Evolutionary conservation across 371 early-diverging fungal genomes (phyloP), one percentile per base, ranked within the genome.

Genomic region (Apophysomyces trapeziformis): DNA sequence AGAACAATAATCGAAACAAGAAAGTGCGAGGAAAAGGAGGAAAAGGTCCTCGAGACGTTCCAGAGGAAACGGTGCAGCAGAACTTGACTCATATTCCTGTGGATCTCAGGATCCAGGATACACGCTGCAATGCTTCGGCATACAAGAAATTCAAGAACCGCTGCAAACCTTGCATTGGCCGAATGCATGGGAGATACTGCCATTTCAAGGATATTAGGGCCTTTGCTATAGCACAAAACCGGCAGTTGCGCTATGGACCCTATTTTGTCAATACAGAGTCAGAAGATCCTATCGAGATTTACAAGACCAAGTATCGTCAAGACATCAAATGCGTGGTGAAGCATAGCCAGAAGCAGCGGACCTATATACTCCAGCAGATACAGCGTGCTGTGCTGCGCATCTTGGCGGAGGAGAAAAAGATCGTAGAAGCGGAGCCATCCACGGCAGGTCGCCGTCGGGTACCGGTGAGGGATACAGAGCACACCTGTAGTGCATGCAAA

Each of bases 401-500:
- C 21, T 5, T 50, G 21, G 54, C n/a, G 21, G 54, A 50, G 11
- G 54, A 50, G 4, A 9, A n/a, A 26, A 4, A 21, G 7, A 50
- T 21, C 21, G 21, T 2, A 9, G 54, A 50, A 21, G 54, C 5
- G 21, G 21, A 50, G 9, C n/a, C 21, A 8, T 9, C 21, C 9
- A 21, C n/a, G 5, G 21, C 21, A 5, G 18, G 21, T 9, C 21
- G 54, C 5, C 54, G 54, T 21, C n/a, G 54, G 21, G 54, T 21
- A 5, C 54, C 54, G 21, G 21, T 21, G 21, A 50, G 21, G n/a
- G 54, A 50, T 13, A 41, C 13, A 13, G 41, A 13, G 16, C 36
- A 84, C 56, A 14, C 75, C 65, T 7, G 64, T 68, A 16, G 83
- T 69, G 6, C 75, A 77, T 39, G 75, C 65, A 44, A 79, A 70